Conservation (phyloP, 805 yeast species). For the Candida sonorensis region DNA sequence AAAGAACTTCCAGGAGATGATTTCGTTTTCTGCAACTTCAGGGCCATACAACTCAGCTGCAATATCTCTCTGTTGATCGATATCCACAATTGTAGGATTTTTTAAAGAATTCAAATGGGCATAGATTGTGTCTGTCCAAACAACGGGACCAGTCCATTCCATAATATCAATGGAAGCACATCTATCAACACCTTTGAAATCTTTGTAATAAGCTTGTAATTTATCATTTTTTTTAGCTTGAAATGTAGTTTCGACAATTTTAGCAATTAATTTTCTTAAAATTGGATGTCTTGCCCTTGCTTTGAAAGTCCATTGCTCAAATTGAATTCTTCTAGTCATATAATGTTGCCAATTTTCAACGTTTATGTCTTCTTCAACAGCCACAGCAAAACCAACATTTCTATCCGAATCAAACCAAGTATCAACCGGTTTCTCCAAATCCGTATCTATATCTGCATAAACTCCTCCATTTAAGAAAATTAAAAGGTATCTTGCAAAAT, state of each 20-base stretch:
- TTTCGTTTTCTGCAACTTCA: slow-evolving; percentile 17
- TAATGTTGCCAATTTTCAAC: slow-evolving; percentile 48
- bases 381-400: slow-evolving; percentile 46
- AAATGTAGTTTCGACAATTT: slow-evolving; percentile 44
- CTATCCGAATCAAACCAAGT: slow-evolving; percentile 54
- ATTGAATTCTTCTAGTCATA: slow-evolving; percentile 47
- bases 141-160: slow-evolving; percentile 76
- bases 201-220: slow-evolving; percentile 29
- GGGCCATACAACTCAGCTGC: slow-evolving; percentile 27
- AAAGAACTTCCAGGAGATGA: slow-evolving; percentile 28
- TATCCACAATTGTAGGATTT: slow-evolving; percentile 28
- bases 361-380: slow-evolving; percentile 48
- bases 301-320: slow-evolving; percentile 58
- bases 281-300: slow-evolving; percentile 58
- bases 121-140: slow-evolving; percentile 70
- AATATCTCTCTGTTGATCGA: slow-evolving; percentile 25
- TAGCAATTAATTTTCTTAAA: slow-evolving; percentile 45
- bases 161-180: slow-evolving; percentile 42
- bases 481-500: slow-evolving; percentile 50
- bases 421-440: slow-evolving; percentile 47
- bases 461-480: slow-evolving; percentile 52
- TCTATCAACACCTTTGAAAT: slow-evolving; percentile 30
- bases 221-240: slow-evolving; percentile 30
- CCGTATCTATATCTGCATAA: slow-evolving; percentile 56
- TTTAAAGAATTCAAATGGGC: slow-evolving; percentile 47